These are phyloP conservation scores for Tilletiopsis washingtonensis DNA, from an alignment of 1,284 basidiomycete genomes.

Conservation along the genomic window DNA sequence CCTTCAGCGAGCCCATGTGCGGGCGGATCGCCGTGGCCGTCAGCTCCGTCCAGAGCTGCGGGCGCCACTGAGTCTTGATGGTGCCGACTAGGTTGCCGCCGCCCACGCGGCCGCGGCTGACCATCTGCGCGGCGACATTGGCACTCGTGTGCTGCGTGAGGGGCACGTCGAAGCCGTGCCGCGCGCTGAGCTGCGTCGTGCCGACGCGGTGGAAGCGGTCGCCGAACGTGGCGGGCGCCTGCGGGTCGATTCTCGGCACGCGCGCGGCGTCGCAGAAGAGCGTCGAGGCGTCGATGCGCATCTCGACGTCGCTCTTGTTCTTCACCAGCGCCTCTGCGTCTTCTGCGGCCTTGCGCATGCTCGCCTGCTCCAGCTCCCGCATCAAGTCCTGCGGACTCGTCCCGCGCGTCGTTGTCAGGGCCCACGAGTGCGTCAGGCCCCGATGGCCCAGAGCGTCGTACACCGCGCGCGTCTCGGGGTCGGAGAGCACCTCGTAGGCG, in stretches of 20 bases:
- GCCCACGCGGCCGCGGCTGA: conserved; percentile 47
- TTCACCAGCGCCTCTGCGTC: conserved; percentile 53
- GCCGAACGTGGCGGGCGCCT: conserved; percentile 7
- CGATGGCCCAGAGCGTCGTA: conserved; percentile 68
- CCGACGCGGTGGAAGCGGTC: conserved; percentile 26
- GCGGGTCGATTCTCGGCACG: conserved; percentile 68
- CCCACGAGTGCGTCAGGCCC: conserved; percentile 53
- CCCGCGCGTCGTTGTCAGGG: conserved; percentile 44
- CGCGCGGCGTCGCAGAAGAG: conserved; percentile 69
- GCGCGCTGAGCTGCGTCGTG: conserved; percentile 35
- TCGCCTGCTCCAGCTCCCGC: conserved; percentile 51
- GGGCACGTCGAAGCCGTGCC: conserved; percentile 41
- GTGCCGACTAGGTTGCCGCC: conserved; percentile 57
- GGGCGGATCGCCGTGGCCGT: conserved; percentile 50
- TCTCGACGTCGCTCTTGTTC: conserved; percentile 52
- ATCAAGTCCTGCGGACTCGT: conserved; percentile 57
- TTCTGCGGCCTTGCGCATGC: conserved; percentile 51
- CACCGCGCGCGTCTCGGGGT: conserved; percentile 65
- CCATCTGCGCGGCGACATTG: conserved; percentile 47
- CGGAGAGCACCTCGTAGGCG: conserved; percentile 64
- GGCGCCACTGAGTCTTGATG: conserved; percentile 60
- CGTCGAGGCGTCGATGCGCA: conserved; percentile 35
- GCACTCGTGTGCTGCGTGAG: conserved; percentile 18
- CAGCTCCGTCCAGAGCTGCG: conserved; percentile 50
- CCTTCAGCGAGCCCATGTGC: conserved; percentile 48